Base-by-base conservation (phyloP, 2,329 filamentous ascomycete genomes). In the Immersiporthe knoxdaviesiana region DNA sequence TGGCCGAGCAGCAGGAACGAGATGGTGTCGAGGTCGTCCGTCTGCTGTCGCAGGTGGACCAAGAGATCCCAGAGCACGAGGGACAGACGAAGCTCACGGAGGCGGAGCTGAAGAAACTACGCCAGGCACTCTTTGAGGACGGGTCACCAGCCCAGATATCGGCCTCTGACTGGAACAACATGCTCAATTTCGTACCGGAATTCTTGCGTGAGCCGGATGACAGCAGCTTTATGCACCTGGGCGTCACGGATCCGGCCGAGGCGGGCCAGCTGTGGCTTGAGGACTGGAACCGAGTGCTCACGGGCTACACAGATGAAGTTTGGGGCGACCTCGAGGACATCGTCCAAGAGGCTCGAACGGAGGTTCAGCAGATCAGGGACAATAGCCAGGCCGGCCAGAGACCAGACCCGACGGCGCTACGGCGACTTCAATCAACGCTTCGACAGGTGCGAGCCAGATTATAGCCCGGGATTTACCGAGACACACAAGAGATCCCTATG, bases 311-410 rank as follows among this genome's bases (percentile, higher is more conserved):
- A 0, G 88, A 91, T 75, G 87, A 91, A 67, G 89, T 92, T 32
- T 92, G 90, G 90, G 90, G 90, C 27, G 88, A 87, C 68, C 77
- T 92, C 27, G 78, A 83, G 39, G 82, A 85, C 3, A 79, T 91
- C 44, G 84, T 89, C 12, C 79, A 82, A 63, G 83, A 87, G 70
- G 90, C 90, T 4, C 81, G 80, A 68, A 78, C 78, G 60, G 90
- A 92, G 75, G 77, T 91, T 27, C 79, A 84, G 62, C 76, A 80
- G 35, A 76, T 83, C 32, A 75, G 79, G 65, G 73, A 76, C 18
- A n/a, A 76, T 11, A n/a, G 18, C 7, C 59, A 63, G n/a, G 73
- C 73, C 47, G 72, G 72, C 50, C 74, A 68, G 11, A 72, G 75
- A 18, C 72, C 76, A 14, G 72, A 74, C 68, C 73, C 79, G 5